phyloP scores from a whole-genome alignment of 2,329 filamentous ascomycete genomes.

The Claviceps sorghi region DNA sequence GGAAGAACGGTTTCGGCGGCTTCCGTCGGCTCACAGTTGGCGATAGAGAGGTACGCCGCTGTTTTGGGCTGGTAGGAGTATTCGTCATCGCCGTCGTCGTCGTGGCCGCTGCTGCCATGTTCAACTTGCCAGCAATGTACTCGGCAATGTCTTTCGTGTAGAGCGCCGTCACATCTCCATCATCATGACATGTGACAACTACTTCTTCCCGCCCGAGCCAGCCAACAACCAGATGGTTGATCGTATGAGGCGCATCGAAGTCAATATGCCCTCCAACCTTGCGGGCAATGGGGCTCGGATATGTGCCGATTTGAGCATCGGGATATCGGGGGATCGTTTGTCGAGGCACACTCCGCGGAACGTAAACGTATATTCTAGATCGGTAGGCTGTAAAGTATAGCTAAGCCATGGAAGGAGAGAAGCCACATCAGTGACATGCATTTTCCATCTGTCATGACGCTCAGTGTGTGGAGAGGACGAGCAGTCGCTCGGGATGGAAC shows the following conservation, averaged over 20 bases:
- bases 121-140: conserved; percentile 21
- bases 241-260: conserved; percentile 36
- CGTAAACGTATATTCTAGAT: conserved; percentile 42
- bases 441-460: background rate
- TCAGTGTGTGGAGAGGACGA: too few species aligned
- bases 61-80: conserved; percentile 2
- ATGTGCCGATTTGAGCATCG: conserved; percentile 34
- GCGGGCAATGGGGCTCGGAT: conserved; percentile 23
- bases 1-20: conserved; percentile 44
- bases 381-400: conserved; percentile 48
- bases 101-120: background rate
- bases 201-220: conserved; percentile 57
- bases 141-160: conserved; percentile 41
- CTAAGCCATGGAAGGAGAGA: conserved; percentile 14
- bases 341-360: conserved; percentile 28
- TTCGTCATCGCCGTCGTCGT: background rate
- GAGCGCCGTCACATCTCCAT: conserved; percentile 61
- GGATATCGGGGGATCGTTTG: conserved; percentile 35
- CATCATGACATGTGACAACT: conserved; percentile 52
- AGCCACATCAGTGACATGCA: conserved; percentile 2
- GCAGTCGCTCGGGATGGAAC: background rate
- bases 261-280: conserved; percentile 40
- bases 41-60: background rate
- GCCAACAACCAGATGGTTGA: conserved; percentile 57
- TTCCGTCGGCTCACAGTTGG: conserved; percentile 1